These are phyloP conservation scores for Peronospora belbahrii DNA, from an alignment of 352 stramenopile species.

Conservation along the genomic window DNA sequence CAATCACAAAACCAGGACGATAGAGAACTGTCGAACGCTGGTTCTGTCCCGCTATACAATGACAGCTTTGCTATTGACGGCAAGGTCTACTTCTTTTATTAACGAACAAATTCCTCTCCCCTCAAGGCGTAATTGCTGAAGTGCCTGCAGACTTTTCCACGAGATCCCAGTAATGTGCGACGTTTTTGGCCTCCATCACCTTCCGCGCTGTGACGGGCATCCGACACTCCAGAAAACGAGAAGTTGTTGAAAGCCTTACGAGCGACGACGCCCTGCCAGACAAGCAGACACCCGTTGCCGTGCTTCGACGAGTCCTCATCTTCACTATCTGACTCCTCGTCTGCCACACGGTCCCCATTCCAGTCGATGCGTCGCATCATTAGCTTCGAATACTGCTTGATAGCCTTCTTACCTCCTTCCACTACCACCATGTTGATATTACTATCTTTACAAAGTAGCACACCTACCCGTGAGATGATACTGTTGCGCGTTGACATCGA, in stretches of 20 bases:
- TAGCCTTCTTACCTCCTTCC: conserved; percentile 93
- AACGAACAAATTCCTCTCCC: not conserved
- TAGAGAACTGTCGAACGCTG: conserved; percentile 11
- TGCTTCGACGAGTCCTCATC: conserved; percentile 40
- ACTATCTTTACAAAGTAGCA: conserved; percentile 86
- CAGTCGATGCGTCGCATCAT: conserved; percentile 95
- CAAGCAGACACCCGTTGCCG: conserved; percentile 78
- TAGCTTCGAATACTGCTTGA: conserved; percentile 93
- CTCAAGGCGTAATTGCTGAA: conserved; percentile 8
- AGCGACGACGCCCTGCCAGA: conserved; percentile 94
- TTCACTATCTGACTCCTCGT: conserved; percentile 37
- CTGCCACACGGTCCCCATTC: conserved; percentile 46
- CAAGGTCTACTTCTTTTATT: conserved; percentile 9
- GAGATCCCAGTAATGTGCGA: conserved; percentile 97
- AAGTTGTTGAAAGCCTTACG: conserved; percentile 92
- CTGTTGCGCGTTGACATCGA: conserved; percentile 98
- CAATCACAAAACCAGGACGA: conserved; percentile 21
- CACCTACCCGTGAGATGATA: conserved; percentile 90
- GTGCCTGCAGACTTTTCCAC: conserved; percentile 56
- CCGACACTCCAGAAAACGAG: conserved; percentile 93
- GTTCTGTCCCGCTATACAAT: not conserved
- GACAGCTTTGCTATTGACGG: not conserved
- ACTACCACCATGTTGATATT: conserved; percentile 92
- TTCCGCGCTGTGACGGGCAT: conserved; percentile 86
- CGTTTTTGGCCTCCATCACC: conserved; percentile 92